These are phyloP conservation scores for Nakazawaea ernobii DNA, from an alignment of 805 yeast species.

Conservation along the genomic window DNA sequence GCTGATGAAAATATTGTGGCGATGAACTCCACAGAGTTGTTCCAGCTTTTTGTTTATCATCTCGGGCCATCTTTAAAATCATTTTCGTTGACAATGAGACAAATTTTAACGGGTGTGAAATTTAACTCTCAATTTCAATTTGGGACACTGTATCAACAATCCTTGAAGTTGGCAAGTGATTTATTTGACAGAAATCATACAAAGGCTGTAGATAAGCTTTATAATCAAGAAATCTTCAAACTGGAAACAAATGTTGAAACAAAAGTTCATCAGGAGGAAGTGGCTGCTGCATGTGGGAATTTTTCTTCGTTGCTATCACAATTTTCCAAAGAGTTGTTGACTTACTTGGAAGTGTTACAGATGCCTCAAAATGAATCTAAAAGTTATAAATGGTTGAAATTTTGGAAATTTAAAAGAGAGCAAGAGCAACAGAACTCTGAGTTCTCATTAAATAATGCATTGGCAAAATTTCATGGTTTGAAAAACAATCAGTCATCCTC, in stretches of 20 bases:
- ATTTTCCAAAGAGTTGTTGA: conserved; percentile 51
- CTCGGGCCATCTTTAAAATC: conserved; percentile 72
- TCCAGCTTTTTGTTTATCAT: conserved; percentile 59
- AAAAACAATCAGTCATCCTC: conserved; percentile 15
- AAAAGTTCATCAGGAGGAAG: conserved; percentile 67
- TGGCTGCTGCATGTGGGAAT: conserved; percentile 80
- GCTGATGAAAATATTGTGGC: conserved; percentile 21
- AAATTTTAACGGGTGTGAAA: conserved; percentile 54
- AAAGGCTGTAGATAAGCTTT: conserved; percentile 51
- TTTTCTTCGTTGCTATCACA: conserved; percentile 62
- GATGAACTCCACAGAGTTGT: conserved; percentile 37
- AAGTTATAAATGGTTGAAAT: conserved; percentile 47
- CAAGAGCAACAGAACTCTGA: conserved; percentile 1
- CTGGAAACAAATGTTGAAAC: conserved; percentile 28
- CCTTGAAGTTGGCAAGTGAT: conserved; percentile 45
- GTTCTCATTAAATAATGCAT: conserved; percentile 29
- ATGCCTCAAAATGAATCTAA: conserved; percentile 7
- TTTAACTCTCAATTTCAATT: conserved; percentile 35
- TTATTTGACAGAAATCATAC: conserved; percentile 53
- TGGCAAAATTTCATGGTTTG: conserved; percentile 20
- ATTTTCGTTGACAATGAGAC: conserved; percentile 55
- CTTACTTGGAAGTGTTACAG: conserved; percentile 39
- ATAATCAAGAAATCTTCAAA: conserved; percentile 48
- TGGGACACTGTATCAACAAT: conserved; percentile 37
- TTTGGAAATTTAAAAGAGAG: conserved; percentile 33